Base-by-base conservation (phyloP, 1,284 basidiomycete genomes). In the Coriolopsis trogii region DNA sequence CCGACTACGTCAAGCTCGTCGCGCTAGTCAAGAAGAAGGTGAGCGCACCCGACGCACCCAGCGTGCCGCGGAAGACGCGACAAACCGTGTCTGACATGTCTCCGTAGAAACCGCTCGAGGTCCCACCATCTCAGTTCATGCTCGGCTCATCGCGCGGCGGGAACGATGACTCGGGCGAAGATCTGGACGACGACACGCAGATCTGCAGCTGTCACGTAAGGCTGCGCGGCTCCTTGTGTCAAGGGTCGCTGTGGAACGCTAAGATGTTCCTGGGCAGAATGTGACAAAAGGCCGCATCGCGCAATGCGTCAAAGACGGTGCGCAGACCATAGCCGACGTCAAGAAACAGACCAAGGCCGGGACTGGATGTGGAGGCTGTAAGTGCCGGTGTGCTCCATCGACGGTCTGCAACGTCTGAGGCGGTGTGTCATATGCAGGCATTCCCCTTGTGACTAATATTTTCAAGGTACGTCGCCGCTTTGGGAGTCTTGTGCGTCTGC, bases 311-410 rank as follows among this genome's bases (percentile, higher is more conserved):
- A 77, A 79, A 61, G 75, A 74, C 3, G 79, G 82, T 2, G 76
- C 78, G 21, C 73, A 74, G 16, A 74, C 75, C 21, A 64, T 91
- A 21, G 73, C 68, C 7, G 80, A 79, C 37, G 73, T 91, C 64
- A 91, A 90, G 69, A 61, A 69, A 23, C 81, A 81, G 65, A 90
- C 87, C 15, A 91, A 90, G 68, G 82, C 79, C 13, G 87, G 86
- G 13, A 82, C 84, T 1, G 89, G 86, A 5, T 91, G 89, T 58
- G 87, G 89, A 46, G 89, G 89, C 38, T 91, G 89, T 65, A 30
- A 20, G 75, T 84, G 39, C 13, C 80, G 76, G 12, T 81, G 85
- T 57, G 82, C 24, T 29, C 4, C n/a, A n/a, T n/a, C n/a, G n/a
- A n/a, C n/a, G n/a, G n/a, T 15, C 16, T 28, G 20, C 30, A 43